Base-by-base conservation (phyloP, 1,139 yeast species). In the Saccharomyces hybrid region DNA sequence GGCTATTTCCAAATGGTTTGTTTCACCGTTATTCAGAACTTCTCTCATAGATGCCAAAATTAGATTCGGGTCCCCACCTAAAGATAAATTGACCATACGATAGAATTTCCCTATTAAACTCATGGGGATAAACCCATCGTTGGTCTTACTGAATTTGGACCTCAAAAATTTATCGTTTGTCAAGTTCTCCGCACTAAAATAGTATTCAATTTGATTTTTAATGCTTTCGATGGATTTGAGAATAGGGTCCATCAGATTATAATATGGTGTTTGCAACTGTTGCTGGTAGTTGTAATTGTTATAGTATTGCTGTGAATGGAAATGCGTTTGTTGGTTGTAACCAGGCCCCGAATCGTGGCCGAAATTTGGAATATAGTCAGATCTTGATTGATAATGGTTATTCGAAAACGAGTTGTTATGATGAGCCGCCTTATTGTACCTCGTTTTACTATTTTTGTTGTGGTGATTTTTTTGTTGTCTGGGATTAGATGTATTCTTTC, bases 181-280 rank as follows among this genome's bases (percentile, higher is more conserved):
- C 71, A 93, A 78, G 72, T 93, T 93, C 64, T 90, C 96, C 54
- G 85, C 78, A 28, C 95, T 85, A 71, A 93, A 86, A 71, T 93
- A 93, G 75, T 91, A 93, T 68, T 88, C 93, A 56, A 90, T 75
- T 76, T 90, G 97, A 62, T 79, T 80, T 28, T 69, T 69, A 38
- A 66, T 61, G 51, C 62, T 66, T 49, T 64, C 60, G 77, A 77
- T 67, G 74, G 70, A 68, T 55, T 62, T 58, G 48, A 66, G 57
- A 11, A 61, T 56, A 3, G 67, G 64, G 50, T 63, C 64, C 47
- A 62, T 52, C n/a, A 63, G 53, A 47, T 58, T 58, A 23, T 56
- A 55, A 41, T 56, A 46, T 55, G 60, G 61, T 38, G 44, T 38
- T 16, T 38, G 44, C 55, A 55, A 29, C 48, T 49, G 54, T 47